Evolutionary conservation across 352 stramenopile species (phyloP), one percentile per base, ranked within the genome.

Genomic region (Phytophthora hibernalis): DNA sequence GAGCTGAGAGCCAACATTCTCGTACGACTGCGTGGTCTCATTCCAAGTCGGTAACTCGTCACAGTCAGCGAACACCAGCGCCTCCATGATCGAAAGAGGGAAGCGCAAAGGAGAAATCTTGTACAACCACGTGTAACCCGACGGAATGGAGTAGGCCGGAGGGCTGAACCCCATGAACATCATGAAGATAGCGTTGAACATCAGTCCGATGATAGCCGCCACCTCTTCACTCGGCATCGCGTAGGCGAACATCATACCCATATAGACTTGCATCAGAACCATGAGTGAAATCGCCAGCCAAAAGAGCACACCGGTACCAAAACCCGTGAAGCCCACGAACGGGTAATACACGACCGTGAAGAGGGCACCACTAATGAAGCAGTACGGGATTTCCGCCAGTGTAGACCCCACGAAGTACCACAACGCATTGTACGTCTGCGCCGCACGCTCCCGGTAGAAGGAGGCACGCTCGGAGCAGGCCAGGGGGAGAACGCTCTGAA

Each of bases 401-500:
- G 73, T 86, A 16, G 87, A 78, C 3, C 48, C n/a, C 49, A 65
- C 20, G 15, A 42, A 73, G 61, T 96, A 87, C 43, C 82, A 75
- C 18, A 69, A 59, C 16, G 80, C 56, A 44, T 80, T 71, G 64
- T 97, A 97, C 69, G 93, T 96, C 49, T 85, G 58, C 10, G 83
- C 77, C 31, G 82, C 79, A 38, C 91, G 85, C 59, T 97, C 89
- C 9, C 88, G 70, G 80, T 97, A 97, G 60, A 85, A 98, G 45
- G 90, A 85, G 5, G 48, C 45, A 74, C 80, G 49, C 85, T 71
- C 88, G 59, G 97, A 90, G 6, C 85, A 75, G 69, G 97, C 96
- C 1, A 96, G 54, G 8, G 81, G 76, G 2, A 97, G 55, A 2
- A 90, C 77, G 4, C 68, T 89, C 33, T 92, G 67, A 40, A 93